These are phyloP conservation scores for Rubroshorea leprosula DNA, from an alignment of 345 rosid genomes.

Conservation along the genomic window DNA sequence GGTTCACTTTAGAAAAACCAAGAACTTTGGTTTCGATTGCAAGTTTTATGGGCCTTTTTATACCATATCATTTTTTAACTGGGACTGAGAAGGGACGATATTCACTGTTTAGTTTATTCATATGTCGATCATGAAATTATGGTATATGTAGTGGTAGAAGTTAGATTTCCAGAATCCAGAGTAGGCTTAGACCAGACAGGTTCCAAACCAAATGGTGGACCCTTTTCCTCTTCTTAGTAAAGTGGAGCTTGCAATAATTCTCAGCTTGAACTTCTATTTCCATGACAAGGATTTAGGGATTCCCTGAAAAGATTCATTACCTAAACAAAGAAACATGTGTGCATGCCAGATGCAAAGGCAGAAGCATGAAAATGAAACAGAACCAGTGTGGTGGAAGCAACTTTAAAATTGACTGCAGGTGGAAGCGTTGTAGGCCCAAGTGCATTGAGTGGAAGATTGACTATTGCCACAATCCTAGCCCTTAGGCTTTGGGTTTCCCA, in stretches of 20 bases:
- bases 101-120: no score
- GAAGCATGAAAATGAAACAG: not conserved
- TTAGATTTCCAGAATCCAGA: not conserved
- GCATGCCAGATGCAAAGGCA: not conserved
- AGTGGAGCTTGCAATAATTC: not conserved
- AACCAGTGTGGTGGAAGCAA: conserved; percentile 22
- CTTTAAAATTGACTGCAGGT: conserved; percentile 11
- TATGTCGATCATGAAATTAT: no score
- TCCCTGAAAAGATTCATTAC: not conserved
- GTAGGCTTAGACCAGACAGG: not conserved
- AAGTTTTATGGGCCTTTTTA: not conserved
- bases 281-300: not conserved
- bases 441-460: conserved; percentile 1
- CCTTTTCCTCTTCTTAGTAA: not conserved
- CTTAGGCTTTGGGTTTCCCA: not conserved
- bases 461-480: not conserved
- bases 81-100: no score
- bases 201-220: not conserved
- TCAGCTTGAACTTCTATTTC: not conserved
- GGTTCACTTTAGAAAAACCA: not conserved
- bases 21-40: not conserved
- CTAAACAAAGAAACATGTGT: not conserved
- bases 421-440: not conserved
- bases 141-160: not conserved
- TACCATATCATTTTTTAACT: no score